These are phyloP conservation scores for Straminergon stramineum DNA, from an alignment of 225 moss, liverwort and hornwort species.

Conservation along the genomic window DNA sequence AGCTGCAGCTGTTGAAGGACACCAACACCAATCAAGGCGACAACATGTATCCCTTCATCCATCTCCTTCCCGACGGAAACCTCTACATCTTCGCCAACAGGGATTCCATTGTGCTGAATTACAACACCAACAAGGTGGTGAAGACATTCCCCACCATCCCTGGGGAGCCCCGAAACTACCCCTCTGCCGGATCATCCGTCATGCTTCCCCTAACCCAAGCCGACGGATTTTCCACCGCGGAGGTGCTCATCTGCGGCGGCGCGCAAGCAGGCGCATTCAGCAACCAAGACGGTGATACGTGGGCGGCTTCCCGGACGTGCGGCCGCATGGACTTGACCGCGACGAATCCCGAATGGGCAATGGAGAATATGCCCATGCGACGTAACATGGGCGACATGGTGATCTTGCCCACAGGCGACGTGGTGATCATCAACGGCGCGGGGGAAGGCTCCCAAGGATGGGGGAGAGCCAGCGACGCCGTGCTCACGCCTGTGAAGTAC, in stretches of 20 bases:
- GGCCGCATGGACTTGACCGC: constrained; percentile 49
- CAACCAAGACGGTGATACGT: background rate
- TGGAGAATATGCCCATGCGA: constrained; percentile 70
- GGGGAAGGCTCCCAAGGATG: constrained; percentile 56
- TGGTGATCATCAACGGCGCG: constrained; percentile 76
- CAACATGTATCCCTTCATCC: constrained; percentile 19
- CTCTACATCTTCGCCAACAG: constrained; percentile 36
- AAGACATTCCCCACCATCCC: constrained; percentile 22
- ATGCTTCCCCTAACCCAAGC: constrained; percentile 18
- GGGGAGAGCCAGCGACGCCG: constrained; percentile 31
- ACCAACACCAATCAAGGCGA: background rate
- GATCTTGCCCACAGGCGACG: constrained; percentile 44
- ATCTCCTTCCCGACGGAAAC: constrained; percentile 21
- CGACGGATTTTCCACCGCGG: constrained; percentile 6
- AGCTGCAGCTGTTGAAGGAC: constrained; percentile 10
- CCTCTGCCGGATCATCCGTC: constrained; percentile 19
- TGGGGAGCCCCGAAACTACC: constrained; percentile 33
- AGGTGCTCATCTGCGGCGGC: constrained; percentile 32
- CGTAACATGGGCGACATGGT: constrained; percentile 89
- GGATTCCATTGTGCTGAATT: constrained; percentile 12
- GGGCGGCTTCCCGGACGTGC: constrained; percentile 54
- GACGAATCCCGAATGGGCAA: constrained; percentile 37
- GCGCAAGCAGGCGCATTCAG: background rate
- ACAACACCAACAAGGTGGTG: constrained; percentile 9
- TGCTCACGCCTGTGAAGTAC: constrained; percentile 50